phyloP scores from a whole-genome alignment of 306 rosid species.

The Albizia julibrissin region DNA sequence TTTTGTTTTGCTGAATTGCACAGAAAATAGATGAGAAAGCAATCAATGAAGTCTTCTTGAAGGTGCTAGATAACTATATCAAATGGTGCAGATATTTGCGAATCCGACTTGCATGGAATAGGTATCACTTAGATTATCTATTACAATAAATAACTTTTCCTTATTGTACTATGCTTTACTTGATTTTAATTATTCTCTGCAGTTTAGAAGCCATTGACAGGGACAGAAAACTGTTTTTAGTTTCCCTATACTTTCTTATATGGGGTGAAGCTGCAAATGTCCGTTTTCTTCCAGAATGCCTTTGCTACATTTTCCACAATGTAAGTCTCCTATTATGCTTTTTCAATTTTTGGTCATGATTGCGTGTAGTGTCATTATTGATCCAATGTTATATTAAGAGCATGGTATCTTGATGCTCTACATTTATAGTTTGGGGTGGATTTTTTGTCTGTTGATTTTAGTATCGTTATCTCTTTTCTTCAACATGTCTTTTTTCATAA shows the following conservation, averaged over 20 bases:
- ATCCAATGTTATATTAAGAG: not conserved
- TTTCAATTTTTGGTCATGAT: constrained; percentile 1
- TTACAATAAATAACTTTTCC: constrained; percentile 25
- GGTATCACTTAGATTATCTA: constrained; percentile 56
- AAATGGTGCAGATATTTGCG: constrained; percentile 93
- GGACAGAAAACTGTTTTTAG: constrained; percentile 81
- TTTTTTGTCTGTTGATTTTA: not conserved
- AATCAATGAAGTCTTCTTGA: constrained; percentile 76
- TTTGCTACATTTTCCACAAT: constrained; percentile 92
- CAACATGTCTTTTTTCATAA: not conserved
- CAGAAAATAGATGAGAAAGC: constrained; percentile 94
- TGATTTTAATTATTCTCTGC: constrained; percentile 38
- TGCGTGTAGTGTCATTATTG: constrained; percentile 7
- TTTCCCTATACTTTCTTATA: constrained; percentile 86
- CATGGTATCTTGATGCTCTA: not conserved
- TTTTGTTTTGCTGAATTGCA: constrained; percentile 29
- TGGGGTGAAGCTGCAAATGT: constrained; percentile 99
- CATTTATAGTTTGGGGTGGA: not conserved
- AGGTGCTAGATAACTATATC: constrained; percentile 88
- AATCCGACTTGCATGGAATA: constrained; percentile 81
- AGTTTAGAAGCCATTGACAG: constrained; percentile 88
- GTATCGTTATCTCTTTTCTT: not conserved
- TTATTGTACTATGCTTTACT: constrained; percentile 34
- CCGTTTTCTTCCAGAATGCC: constrained; percentile 97
- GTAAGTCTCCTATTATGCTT: constrained; percentile 55